Conservation (phyloP, 2,329 filamentous ascomycete genomes). For the Verticillium isaacii region DNA sequence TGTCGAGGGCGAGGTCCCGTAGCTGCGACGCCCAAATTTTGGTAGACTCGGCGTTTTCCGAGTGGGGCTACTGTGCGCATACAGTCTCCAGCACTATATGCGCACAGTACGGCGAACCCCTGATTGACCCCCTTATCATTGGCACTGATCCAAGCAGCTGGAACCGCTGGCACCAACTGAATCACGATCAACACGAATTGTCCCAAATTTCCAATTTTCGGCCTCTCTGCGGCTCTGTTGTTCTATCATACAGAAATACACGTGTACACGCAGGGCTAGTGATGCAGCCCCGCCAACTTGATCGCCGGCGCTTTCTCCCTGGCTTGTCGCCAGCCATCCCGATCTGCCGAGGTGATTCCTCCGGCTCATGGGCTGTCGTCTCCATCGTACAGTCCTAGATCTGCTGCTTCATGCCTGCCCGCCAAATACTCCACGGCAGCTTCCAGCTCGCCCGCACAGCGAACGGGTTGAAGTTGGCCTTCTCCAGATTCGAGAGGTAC, state of each 20-base stretch:
- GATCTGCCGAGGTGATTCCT: background rate
- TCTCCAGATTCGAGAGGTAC: constrained; percentile 75
- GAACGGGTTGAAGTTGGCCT: constrained; percentile 79
- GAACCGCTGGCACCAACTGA: background rate
- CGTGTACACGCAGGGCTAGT: background rate
- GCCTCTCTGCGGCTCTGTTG: background rate
- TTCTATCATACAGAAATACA: background rate
- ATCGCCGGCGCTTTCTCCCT: background rate
- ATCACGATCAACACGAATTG: background rate
- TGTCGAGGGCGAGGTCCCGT: background rate
- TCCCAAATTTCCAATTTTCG: background rate
- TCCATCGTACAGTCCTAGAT: constrained; percentile 27
- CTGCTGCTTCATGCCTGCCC: constrained; percentile 41
- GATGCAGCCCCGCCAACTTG: background rate
- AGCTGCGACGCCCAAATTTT: background rate
- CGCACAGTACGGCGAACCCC: background rate
- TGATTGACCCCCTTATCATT: background rate
- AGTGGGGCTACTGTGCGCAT: background rate
- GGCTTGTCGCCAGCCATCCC: background rate
- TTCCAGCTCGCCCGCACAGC: constrained; percentile 69
- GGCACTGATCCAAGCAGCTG: background rate
- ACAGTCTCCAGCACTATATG: background rate
- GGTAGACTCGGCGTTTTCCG: background rate
- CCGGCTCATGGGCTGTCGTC: background rate
- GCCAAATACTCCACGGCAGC: constrained; percentile 71